Evolutionary conservation across 352 stramenopile genomes (phyloP).

Genomic region (Pelagophyceae sp.): DNA sequence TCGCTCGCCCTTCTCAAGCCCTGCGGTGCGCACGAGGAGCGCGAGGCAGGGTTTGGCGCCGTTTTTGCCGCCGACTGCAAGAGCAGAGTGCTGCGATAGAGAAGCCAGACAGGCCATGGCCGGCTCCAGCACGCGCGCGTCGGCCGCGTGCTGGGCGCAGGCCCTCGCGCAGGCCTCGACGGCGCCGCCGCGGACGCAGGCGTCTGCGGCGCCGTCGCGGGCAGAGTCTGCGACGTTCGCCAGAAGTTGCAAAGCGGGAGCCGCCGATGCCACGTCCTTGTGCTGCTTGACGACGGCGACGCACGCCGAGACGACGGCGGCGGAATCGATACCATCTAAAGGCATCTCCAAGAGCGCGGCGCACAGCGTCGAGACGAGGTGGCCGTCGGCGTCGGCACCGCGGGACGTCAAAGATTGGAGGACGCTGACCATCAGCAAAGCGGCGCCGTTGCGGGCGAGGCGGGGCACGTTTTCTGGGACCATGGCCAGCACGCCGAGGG

Average conservation of each 20-base stretch:
- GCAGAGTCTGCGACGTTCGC: too few relatives aligned
- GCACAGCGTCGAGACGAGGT: constrained; percentile 12
- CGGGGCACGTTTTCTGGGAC: constrained; percentile 22
- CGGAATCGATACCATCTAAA: too few relatives aligned
- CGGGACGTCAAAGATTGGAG: constrained; percentile 9
- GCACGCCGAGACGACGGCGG: constrained; percentile 1
- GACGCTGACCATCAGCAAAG: constrained; percentile 16
- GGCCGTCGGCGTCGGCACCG: neutral
- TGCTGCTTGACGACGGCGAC: constrained; percentile 9
- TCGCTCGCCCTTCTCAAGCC: neutral
- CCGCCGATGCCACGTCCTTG: constrained; percentile 1
- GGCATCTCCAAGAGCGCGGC: constrained; percentile 16
- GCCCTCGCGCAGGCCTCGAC: constrained; percentile 17
- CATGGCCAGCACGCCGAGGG: constrained; percentile 22
- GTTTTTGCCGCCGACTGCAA: neutral
- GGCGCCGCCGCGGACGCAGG: constrained; percentile 9
- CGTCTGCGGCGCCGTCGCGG: constrained; percentile 6
- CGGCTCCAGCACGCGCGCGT: neutral
- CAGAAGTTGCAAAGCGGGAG: constrained; percentile 10
- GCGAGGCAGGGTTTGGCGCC: neutral
- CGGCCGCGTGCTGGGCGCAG: neutral
- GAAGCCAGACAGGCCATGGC: too few relatives aligned
- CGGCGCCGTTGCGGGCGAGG: constrained; percentile 15
- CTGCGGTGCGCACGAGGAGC: neutral
- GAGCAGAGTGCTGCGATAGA: too few relatives aligned